These are phyloP conservation scores for Penicillium ucsense DNA, from an alignment of 495 filamentous ascomycete species.

Conservation along the genomic window DNA sequence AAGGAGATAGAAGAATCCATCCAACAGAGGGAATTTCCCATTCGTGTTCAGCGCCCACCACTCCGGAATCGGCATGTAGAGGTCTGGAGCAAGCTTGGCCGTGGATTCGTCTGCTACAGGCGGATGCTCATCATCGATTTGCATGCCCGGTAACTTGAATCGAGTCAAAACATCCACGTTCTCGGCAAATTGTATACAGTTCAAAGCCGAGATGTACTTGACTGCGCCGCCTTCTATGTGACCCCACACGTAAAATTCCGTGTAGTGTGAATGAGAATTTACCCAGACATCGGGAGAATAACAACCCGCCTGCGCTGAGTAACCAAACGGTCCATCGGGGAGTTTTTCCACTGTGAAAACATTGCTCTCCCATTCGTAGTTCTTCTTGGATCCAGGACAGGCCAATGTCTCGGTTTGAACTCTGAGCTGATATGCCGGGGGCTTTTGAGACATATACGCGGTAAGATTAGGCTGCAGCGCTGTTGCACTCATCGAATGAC, in stretches of 20 bases:
- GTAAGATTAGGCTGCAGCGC: no score
- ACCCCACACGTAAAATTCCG: conserved; percentile 2
- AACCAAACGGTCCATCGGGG: no score
- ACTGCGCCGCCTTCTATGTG: not conserved
- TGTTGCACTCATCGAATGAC: no score
- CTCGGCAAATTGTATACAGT: conserved; percentile 4
- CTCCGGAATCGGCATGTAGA: conserved; percentile 1
- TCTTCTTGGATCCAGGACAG: no score
- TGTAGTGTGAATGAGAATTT: not conserved
- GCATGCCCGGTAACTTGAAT: conserved; percentile 1
- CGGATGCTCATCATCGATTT: conserved; percentile 1
- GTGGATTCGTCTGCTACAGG: conserved; percentile 4
- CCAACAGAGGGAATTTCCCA: not conserved
- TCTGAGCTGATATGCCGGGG: no score
- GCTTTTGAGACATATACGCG: no score
- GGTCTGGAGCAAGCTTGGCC: not conserved
- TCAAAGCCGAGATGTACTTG: not conserved
- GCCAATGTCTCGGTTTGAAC: no score
- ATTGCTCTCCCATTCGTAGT: no score
- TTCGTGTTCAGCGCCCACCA: conserved; percentile 1
- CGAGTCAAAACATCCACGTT: not conserved
- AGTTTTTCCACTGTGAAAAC: no score
- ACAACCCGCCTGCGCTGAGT: no score
- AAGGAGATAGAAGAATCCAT: conserved; percentile 1
- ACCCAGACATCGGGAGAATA: no score